A percentile compares a stretch with the other conserved stretches of the same genome.
Evolutionary conservation across 768 basidiomycete species (phyloP).

Genomic region (Tricholoma saponaceum): DNA sequence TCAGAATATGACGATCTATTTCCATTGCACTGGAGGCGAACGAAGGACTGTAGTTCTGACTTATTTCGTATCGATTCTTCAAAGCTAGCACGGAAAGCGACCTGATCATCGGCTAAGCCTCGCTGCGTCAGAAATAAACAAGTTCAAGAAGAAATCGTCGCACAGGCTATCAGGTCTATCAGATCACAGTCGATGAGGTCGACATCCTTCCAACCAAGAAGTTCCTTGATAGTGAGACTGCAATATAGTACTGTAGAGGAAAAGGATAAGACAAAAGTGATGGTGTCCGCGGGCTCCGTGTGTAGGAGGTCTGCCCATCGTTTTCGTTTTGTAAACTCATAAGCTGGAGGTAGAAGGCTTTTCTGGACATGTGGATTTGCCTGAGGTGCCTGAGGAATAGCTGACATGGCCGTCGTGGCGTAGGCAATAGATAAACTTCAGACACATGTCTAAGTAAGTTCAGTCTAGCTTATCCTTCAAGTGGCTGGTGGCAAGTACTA

Average conservation of each 20-base stretch:
- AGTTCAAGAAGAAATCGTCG: slow-evolving; percentile 17
- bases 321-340: slow-evolving; percentile 85
- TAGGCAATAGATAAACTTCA: neutral
- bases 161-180: slow-evolving; percentile 61
- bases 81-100: slow-evolving; percentile 52
- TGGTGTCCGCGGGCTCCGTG: slow-evolving; percentile 70
- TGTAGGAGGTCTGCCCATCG: slow-evolving; percentile 81
- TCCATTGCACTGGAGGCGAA: slow-evolving; percentile 53
- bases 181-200: slow-evolving; percentile 72
- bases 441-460: neutral
- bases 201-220: slow-evolving; percentile 73
- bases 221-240: slow-evolving; percentile 59
- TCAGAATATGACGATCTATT: slow-evolving; percentile 16
- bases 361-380: neutral
- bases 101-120: slow-evolving; percentile 52
- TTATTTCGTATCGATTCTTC: slow-evolving; percentile 48
- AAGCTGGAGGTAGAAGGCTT: slow-evolving; percentile 27
- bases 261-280: slow-evolving; percentile 65
- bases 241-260: slow-evolving; percentile 65
- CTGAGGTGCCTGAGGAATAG: neutral
- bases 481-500: neutral
- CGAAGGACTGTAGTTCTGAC: slow-evolving; percentile 51
- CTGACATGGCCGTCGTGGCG: neutral
- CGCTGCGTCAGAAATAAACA: neutral
- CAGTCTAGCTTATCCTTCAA: neutral